Conservation (phyloP, 2,329 filamentous ascomycete genomes). For the Exophiala aquamarina region DNA sequence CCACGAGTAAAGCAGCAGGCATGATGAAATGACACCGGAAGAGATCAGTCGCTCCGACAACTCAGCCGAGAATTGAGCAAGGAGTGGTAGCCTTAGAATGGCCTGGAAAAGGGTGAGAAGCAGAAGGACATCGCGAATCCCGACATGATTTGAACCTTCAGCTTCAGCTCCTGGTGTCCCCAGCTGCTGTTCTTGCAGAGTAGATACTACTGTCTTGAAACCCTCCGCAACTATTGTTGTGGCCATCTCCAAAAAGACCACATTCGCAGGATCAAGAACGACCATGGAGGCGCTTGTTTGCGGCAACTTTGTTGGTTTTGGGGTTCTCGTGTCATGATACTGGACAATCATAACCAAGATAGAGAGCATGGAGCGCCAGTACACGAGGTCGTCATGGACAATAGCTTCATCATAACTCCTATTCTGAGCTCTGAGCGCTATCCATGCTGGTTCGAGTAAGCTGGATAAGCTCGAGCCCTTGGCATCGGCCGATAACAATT, state of each 20-base stretch:
- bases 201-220: slow-evolving; percentile 76
- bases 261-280: slow-evolving; percentile 29
- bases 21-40: slow-evolving; percentile 72
- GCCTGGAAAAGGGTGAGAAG: slow-evolving; percentile 86
- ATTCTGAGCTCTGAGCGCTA: slow-evolving; percentile 55
- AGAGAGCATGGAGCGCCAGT: slow-evolving; percentile 81
- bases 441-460: slow-evolving; percentile 61
- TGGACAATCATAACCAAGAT: slow-evolving; percentile 80
- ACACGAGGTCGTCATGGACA: slow-evolving; percentile 58
- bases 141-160: slow-evolving; percentile 45
- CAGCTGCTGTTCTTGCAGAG: slow-evolving; percentile 73
- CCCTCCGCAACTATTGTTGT: slow-evolving; percentile 76
- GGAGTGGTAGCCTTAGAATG: slow-evolving; percentile 74
- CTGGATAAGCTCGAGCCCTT: slow-evolving; percentile 52
- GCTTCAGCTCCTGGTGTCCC: slow-evolving; percentile 6
- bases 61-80: slow-evolving; percentile 69
- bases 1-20: slow-evolving; percentile 89
- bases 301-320: slow-evolving; percentile 33
- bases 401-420: slow-evolving; percentile 61
- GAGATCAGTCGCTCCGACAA: slow-evolving; percentile 68
- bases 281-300: slow-evolving; percentile 12
- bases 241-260: slow-evolving; percentile 63
- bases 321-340: slow-evolving; percentile 42
- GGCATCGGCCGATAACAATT: slow-evolving; percentile 62
- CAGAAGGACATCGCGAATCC: slow-evolving; percentile 79